Conservation (phyloP, 1,284 basidiomycete genomes). For the Singerocomus inundabilis region DNA sequence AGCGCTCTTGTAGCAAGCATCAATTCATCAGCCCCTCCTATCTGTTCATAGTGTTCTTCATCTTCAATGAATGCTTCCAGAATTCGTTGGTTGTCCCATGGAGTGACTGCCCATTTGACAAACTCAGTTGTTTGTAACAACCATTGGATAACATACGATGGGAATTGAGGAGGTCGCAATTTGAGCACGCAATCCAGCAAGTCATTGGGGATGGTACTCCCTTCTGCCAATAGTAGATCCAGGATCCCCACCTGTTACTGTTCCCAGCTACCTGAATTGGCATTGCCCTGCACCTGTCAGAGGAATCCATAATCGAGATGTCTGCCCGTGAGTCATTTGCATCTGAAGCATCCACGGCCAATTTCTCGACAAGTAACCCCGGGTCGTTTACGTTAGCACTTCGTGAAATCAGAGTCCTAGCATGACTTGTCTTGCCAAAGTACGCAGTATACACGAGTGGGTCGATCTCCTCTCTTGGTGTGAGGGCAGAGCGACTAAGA, state of each 20-base stretch:
- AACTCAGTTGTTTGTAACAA: slow-evolving; percentile 5
- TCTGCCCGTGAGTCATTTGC: background rate
- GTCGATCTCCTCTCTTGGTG: background rate
- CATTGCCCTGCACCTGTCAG: background rate
- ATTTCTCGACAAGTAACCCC: background rate
- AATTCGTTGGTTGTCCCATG: slow-evolving; percentile 2
- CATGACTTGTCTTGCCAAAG: slow-evolving; percentile 1
- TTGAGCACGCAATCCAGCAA: background rate
- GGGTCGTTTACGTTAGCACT: background rate
- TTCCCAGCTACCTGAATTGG: slow-evolving; percentile 7
- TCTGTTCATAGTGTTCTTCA: slow-evolving; percentile 1
- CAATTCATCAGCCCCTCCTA: background rate
- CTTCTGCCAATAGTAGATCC: slow-evolving; percentile 1
- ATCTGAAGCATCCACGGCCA: background rate
- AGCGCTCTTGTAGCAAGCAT: background rate
- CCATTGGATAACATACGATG: background rate
- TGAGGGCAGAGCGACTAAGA: background rate
- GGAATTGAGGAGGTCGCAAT: background rate
- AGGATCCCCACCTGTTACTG: background rate
- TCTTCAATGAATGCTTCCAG: slow-evolving; percentile 2
- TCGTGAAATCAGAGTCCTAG: background rate
- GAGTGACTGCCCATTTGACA: background rate
- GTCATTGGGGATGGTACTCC: background rate
- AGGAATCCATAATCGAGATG: background rate
- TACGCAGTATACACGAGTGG: slow-evolving; percentile 11